phyloP scores from a whole-genome alignment of 2,329 filamentous ascomycete species.

The Hypocreales sp. region DNA sequence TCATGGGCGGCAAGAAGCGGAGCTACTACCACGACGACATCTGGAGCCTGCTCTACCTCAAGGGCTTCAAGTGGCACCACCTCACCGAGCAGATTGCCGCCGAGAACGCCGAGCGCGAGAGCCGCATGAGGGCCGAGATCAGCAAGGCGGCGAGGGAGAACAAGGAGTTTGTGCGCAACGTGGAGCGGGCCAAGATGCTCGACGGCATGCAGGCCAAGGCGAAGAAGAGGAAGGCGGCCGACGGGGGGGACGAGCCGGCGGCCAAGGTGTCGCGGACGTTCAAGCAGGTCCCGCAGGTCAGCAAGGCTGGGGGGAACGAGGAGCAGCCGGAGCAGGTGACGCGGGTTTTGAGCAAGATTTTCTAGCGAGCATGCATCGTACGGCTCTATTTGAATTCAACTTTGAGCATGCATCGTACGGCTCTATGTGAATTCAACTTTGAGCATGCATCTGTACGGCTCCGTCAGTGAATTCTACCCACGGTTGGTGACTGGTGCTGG shows the following conservation, averaged over 20 bases:
- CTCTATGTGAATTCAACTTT: too few species aligned
- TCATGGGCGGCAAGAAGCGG: slow-evolving; percentile 72
- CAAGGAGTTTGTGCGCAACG: slow-evolving; percentile 63
- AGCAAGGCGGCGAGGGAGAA: slow-evolving; percentile 63
- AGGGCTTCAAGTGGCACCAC: slow-evolving; percentile 69
- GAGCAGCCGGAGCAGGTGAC: slow-evolving; percentile 40
- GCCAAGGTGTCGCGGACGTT: slow-evolving; percentile 32
- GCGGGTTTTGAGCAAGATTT: slow-evolving; percentile 49
- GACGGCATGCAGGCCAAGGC: slow-evolving; percentile 53
- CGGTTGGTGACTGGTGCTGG: too few species aligned
- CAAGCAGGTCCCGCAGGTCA: slow-evolving; percentile 47
- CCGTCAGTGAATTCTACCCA: too few species aligned
- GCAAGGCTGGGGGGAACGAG: slow-evolving; percentile 26
- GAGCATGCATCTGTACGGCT: too few species aligned
- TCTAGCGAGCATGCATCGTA: slow-evolving; percentile 21
- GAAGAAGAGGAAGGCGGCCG: slow-evolving; percentile 21
- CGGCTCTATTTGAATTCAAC: slow-evolving; percentile 1
- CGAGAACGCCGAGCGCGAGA: slow-evolving; percentile 66
- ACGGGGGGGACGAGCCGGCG: slow-evolving; percentile 8
- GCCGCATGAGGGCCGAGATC: slow-evolving; percentile 65
- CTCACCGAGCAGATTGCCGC: slow-evolving; percentile 64
- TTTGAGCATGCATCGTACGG: too few species aligned
- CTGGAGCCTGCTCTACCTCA: slow-evolving; percentile 71
- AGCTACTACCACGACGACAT: slow-evolving; percentile 74
- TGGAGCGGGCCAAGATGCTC: slow-evolving; percentile 67